Percentiles rank a stretch among this genome's conserved stretches.
phyloP scores from a whole-genome alignment of 2,329 filamentous ascomycete species.

The Ceratocystis diversiconidia region DNA sequence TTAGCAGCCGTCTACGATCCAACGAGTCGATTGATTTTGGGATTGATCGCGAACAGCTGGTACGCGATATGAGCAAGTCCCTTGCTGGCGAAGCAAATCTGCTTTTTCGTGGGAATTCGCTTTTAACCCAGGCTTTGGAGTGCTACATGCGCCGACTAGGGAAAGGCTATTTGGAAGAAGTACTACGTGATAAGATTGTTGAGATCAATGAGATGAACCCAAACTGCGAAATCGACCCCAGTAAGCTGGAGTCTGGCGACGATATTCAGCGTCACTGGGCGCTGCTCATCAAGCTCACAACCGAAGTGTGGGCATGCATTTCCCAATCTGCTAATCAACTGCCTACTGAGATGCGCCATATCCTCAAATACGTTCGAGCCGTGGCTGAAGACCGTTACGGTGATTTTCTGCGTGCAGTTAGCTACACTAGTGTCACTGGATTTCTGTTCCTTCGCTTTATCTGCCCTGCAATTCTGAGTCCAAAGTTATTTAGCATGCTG shows the following conservation, averaged over 20 bases:
- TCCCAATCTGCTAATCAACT: slow-evolving; percentile 57
- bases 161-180: slow-evolving; percentile 81
- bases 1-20: slow-evolving; percentile 55
- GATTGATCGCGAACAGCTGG: slow-evolving; percentile 54
- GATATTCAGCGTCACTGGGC: slow-evolving; percentile 77
- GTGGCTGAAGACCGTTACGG: slow-evolving; percentile 92
- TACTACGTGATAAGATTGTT: slow-evolving; percentile 67
- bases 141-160: slow-evolving; percentile 91
- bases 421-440: slow-evolving; percentile 87
- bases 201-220: slow-evolving; percentile 85
- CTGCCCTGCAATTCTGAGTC: slow-evolving; percentile 88
- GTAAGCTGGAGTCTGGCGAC: slow-evolving; percentile 49
- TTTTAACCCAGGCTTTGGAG: slow-evolving; percentile 85
- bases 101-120: slow-evolving; percentile 84
- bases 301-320: slow-evolving; percentile 75
- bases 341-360: slow-evolving; percentile 66
- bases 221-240: slow-evolving; percentile 91
- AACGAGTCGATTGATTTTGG: slow-evolving; percentile 50
- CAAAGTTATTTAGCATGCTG: slow-evolving; percentile 79
- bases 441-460: slow-evolving; percentile 93
- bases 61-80: slow-evolving; percentile 65
- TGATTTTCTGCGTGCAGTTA: slow-evolving; percentile 75
- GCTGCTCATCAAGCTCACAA: slow-evolving; percentile 60
- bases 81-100: slow-evolving; percentile 81
- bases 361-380: slow-evolving; percentile 80